These are phyloP conservation scores for Globisporangium cystogenes DNA, from an alignment of 352 stramenopile species.

Conservation along the genomic window DNA sequence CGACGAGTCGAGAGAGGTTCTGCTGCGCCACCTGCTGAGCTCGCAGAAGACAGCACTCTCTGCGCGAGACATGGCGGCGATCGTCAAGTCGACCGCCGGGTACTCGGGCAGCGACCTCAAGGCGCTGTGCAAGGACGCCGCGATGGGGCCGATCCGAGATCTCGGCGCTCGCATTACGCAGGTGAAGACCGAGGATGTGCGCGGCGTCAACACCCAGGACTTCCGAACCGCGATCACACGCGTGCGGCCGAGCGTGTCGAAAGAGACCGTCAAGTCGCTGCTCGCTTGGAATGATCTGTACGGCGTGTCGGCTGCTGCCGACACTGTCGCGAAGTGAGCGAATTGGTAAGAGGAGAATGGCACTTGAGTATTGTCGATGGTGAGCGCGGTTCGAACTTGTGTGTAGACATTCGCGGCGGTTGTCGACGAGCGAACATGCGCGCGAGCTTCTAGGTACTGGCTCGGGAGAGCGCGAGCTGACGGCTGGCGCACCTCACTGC, in stretches of 20 bases:
- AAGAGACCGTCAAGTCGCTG: constrained; percentile 42
- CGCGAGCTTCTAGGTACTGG: background rate
- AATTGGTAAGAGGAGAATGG: background rate
- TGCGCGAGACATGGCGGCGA: constrained; percentile 49
- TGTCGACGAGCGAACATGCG: background rate
- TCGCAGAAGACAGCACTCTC: constrained; percentile 49
- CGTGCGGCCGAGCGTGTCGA: constrained; percentile 70
- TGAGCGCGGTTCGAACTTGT: background rate
- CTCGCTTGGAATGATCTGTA: constrained; percentile 65
- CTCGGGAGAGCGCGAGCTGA: background rate
- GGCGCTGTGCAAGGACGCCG: constrained; percentile 92
- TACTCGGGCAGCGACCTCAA: constrained; percentile 90
- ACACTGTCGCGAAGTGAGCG: background rate
- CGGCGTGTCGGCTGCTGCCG: constrained; percentile 40
- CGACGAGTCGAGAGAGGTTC: constrained; percentile 32
- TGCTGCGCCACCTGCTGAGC: constrained; percentile 55
- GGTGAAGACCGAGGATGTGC: constrained; percentile 54
- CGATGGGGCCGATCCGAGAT: constrained; percentile 88
- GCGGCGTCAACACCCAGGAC: constrained; percentile 47
- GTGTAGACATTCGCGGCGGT: background rate
- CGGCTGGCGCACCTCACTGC: constrained; percentile 22
- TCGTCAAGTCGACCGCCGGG: constrained; percentile 69
- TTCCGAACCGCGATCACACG: constrained; percentile 52
- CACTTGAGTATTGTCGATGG: background rate
- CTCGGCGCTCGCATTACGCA: constrained; percentile 52